phyloP scores from a whole-genome alignment of 2,329 filamentous ascomycete genomes.

The Tolypocladium ovalisporum region DNA sequence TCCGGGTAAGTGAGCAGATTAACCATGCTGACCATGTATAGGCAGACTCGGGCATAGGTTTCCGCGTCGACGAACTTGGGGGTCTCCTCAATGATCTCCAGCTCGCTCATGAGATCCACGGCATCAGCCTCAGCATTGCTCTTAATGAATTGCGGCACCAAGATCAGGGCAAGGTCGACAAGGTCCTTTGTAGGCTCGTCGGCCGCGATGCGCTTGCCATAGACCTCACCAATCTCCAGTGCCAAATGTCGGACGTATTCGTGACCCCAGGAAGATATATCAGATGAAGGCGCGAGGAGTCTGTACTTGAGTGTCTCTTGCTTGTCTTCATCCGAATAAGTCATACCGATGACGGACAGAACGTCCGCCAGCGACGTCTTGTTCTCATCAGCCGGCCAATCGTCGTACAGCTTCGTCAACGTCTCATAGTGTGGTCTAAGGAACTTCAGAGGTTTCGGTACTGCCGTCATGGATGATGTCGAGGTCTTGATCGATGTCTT shows the following conservation, averaged over 20 bases:
- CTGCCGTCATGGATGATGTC: slow-evolving; percentile 97
- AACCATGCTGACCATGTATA: slow-evolving; percentile 99
- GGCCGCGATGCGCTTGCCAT: slow-evolving; percentile 73
- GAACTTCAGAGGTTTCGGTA: slow-evolving; percentile 97
- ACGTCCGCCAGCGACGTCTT: slow-evolving; percentile 91
- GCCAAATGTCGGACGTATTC: slow-evolving; percentile 96
- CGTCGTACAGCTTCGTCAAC: slow-evolving; percentile 76
- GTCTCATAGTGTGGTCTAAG: slow-evolving; percentile 92
- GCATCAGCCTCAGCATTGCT: slow-evolving; percentile 98
- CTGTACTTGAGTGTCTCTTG: slow-evolving; percentile 95
- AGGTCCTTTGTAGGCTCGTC: slow-evolving; percentile 80
- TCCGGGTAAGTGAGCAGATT: slow-evolving; percentile 95
- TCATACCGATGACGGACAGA: slow-evolving; percentile 96
- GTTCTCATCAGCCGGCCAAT: slow-evolving; percentile 74
- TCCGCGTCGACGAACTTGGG: slow-evolving; percentile 85
- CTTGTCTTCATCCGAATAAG: slow-evolving; percentile 91
- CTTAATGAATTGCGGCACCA: slow-evolving; percentile 91
- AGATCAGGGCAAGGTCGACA: slow-evolving; percentile 67
- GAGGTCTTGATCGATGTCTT: slow-evolving; percentile 98
- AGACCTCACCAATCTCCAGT: slow-evolving; percentile 91
- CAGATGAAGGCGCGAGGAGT: slow-evolving; percentile 76
- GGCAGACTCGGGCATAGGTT: slow-evolving; percentile 83
- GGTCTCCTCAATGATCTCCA: slow-evolving; percentile 93
- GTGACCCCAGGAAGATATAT: slow-evolving; percentile 95
- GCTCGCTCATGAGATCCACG: slow-evolving; percentile 90